phyloP scores from a whole-genome alignment of 2,329 filamentous ascomycete species.

The Colletotrichum eremochloae region DNA sequence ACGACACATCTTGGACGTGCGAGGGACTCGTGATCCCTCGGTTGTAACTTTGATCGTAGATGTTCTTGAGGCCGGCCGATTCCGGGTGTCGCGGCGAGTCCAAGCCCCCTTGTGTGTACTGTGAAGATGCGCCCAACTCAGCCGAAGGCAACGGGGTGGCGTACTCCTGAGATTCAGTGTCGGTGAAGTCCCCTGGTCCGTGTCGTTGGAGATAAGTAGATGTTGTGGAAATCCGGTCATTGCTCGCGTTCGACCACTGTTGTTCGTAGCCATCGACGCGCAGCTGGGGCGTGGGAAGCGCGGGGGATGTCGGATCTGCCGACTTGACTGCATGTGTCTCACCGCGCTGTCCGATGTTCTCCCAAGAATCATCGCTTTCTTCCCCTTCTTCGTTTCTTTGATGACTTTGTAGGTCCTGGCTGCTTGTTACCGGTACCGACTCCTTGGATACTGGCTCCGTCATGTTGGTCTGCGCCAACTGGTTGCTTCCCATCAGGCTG shows the following conservation, averaged over 20 bases:
- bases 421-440: slow-evolving; percentile 27
- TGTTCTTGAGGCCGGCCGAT: slow-evolving; percentile 1
- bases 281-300: slow-evolving; percentile 23
- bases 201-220: slow-evolving; percentile 20
- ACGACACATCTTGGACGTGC: not conserved
- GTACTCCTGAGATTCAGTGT: slow-evolving; percentile 39
- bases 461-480: not conserved
- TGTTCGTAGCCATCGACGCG: slow-evolving; percentile 33
- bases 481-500: slow-evolving; percentile 12
- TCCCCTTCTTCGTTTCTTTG: slow-evolving; percentile 39
- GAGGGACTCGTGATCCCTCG: not conserved
- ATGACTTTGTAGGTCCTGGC: slow-evolving; percentile 32
- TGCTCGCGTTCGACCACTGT: slow-evolving; percentile 34
- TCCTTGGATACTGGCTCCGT: slow-evolving; percentile 17
- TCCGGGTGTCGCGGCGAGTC: slow-evolving; percentile 22
- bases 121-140: slow-evolving; percentile 31
- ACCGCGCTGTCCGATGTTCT: slow-evolving; percentile 29
- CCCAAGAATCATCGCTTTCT: slow-evolving; percentile 42
- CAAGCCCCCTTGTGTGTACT: slow-evolving; percentile 28
- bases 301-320: not conserved
- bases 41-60: slow-evolving; percentile 10
- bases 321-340: not conserved
- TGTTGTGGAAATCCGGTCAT: slow-evolving; percentile 29
- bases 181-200: slow-evolving; percentile 35
- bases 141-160: slow-evolving; percentile 35